Conservation (phyloP, 176 grass and related monocot species). For the Phragmites australis region DNA sequence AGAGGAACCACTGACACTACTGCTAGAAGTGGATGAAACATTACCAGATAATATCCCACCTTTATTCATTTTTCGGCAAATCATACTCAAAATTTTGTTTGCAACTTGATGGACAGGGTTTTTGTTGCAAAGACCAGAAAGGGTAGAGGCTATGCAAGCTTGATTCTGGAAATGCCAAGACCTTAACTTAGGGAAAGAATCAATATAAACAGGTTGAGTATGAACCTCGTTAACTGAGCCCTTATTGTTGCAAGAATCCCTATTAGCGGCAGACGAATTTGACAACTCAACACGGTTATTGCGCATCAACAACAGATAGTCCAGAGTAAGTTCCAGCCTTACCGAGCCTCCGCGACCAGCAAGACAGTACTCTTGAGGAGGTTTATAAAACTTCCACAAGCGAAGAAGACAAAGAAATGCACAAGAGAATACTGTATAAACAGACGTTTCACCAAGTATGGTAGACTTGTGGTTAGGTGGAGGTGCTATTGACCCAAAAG, state of each 20-base stretch:
- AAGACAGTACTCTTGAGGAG: conserved; percentile 72
- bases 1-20: conserved; percentile 73
- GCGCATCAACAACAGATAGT: conserved; percentile 87
- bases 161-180: conserved; percentile 98
- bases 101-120: conserved; percentile 90
- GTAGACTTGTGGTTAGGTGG: conserved; percentile 67
- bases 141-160: conserved; percentile 94
- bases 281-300: conserved; percentile 60
- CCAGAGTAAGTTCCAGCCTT: conserved; percentile 74
- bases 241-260: conserved; percentile 36
- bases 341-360: conserved; percentile 81
- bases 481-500: conserved; percentile 81
- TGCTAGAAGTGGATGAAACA: conserved; percentile 71
- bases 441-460: conserved; percentile 66
- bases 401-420: conserved; percentile 98
- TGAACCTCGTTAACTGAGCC: conserved; percentile 45
- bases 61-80: conserved; percentile 84
- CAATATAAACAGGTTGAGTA: conserved; percentile 74
- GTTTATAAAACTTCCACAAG: conserved; percentile 93
- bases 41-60: conserved; percentile 49
- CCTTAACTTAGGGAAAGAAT: conserved; percentile 90
- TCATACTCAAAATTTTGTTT: conserved; percentile 96
- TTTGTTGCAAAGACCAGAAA: conserved; percentile 84
- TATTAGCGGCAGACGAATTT: conserved; percentile 53
- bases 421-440: conserved; percentile 92